phyloP scores from a whole-genome alignment of 768 basidiomycete genomes.

The Psilocybe azurescens region DNA sequence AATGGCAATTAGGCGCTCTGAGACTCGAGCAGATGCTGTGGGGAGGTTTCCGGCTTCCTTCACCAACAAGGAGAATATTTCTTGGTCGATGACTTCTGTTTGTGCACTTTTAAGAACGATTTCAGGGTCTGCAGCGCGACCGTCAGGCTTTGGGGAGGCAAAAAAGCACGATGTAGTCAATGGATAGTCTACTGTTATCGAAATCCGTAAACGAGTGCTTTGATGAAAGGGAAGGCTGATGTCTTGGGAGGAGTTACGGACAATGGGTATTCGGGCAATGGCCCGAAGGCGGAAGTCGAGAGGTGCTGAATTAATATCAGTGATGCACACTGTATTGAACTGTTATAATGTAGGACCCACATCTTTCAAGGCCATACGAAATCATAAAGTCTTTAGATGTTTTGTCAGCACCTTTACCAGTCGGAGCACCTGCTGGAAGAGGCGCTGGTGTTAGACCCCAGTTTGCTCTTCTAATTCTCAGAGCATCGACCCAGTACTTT shows the following conservation, averaged over 20 bases:
- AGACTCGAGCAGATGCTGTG: constrained; percentile 77
- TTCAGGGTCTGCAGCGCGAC: constrained; percentile 48
- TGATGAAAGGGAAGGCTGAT: constrained; percentile 72
- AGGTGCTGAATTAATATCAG: constrained; percentile 52
- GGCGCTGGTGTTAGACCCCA: constrained; percentile 86
- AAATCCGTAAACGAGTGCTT: constrained; percentile 65
- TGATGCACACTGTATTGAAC: not conserved
- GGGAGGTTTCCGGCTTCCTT: constrained; percentile 79
- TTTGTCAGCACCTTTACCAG: constrained; percentile 79
- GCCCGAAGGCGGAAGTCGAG: constrained; percentile 68
- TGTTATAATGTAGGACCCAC: constrained; percentile 45
- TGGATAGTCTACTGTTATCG: constrained; percentile 42
- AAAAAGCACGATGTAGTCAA: constrained; percentile 37
- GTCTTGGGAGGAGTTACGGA: constrained; percentile 44
- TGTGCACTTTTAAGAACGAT: constrained; percentile 62
- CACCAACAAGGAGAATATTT: constrained; percentile 77
- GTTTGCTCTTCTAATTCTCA: constrained; percentile 76
- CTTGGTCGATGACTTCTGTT: constrained; percentile 77
- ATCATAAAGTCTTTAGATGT: constrained; percentile 83
- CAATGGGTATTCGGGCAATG: constrained; percentile 67
- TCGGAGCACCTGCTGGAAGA: constrained; percentile 69
- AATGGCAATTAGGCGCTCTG: constrained; percentile 77
- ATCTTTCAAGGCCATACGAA: constrained; percentile 82
- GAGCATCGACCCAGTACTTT: constrained; percentile 82
- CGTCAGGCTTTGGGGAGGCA: constrained; percentile 24